Evolutionary conservation across 225 moss, liverwort and hornwort species (phyloP), one percentile per base, ranked within the genome.

Genomic region (Polytrichum commune): DNA sequence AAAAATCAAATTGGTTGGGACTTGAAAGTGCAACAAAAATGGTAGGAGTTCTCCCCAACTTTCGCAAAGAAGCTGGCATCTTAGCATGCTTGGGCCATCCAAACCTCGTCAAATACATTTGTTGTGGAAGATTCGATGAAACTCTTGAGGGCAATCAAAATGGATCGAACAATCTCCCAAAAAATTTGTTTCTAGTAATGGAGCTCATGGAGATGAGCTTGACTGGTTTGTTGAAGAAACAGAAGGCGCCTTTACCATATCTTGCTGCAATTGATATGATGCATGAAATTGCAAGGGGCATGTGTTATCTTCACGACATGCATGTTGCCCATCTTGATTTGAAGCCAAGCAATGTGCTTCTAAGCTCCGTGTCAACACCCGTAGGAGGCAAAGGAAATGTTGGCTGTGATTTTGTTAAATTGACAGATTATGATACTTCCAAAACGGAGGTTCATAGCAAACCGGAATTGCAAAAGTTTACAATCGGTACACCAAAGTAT

Each of bases 51-150:
- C 24, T 27, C 24, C 23, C 35, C 1, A 10, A 35, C 13, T 74
- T 74, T 69, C n/a, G 18, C 26, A 78, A 78, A 32, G 78, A 70
- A 60, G 74, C 60, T 60, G 46, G 30, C 22, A 69, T 78, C 35
- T 26, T 78, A 13, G 64, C 64, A 25, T 7, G 46, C 35, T 61
- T 69, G 29, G 74, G 70, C 29, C 73, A 74, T 65, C 78, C 73
- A 10, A 23, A 20, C 8, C 46, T 78, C n/a, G 61, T 78, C n/a
- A 78, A 73, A 60, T 78, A 70, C 18, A 33, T 69, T 32, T 74
- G 74, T 54, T 65, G 74, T 60, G 74, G 78, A 13, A 69, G 3
- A 38, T 13, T 5, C 29, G 18, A 22, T 19, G 18, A 30, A 18
- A 38, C 64, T 8, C 33, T 8, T 2, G 33, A 33, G 8, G 2